Percentiles rank a stretch among this genome's conserved stretches.
phyloP scores from a whole-genome alignment of 2,329 filamentous ascomycete species.

The Leptographium radiaticola region DNA sequence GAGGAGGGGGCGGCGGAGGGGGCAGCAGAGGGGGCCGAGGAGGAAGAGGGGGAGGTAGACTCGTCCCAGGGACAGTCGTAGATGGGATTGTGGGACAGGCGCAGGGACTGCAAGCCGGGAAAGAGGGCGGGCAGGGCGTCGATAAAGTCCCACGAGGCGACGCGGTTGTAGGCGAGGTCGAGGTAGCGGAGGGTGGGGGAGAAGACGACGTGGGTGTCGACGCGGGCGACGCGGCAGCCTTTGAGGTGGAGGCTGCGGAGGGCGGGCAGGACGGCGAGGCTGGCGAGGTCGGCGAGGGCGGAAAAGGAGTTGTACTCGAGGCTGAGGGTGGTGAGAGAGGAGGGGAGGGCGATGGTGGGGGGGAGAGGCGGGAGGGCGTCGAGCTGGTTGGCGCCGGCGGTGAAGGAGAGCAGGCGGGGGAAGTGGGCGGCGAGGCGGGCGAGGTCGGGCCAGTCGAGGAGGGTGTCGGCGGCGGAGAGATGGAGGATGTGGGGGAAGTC shows the following conservation, averaged over 20 bases:
- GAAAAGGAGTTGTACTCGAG: conserved; percentile 62
- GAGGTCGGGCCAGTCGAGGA: conserved; percentile 54
- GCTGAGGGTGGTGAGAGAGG: conserved; percentile 47
- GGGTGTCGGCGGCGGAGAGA: conserved; percentile 53
- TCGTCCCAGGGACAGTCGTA: conserved; percentile 40
- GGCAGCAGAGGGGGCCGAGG: not conserved
- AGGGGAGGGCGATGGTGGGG: conserved; percentile 27
- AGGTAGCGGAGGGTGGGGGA: conserved; percentile 45
- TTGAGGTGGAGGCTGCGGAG: conserved; percentile 59
- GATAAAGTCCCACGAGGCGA: conserved; percentile 60
- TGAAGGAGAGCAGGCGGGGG: conserved; percentile 33
- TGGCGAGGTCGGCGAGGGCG: conserved; percentile 40
- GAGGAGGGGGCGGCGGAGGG: conserved; percentile 22
- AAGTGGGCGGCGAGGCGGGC: conserved; percentile 41
- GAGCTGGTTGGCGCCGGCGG: conserved; percentile 46
- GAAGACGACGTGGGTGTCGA: conserved; percentile 29
- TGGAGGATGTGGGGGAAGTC: conserved; percentile 35
- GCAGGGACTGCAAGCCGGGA: conserved; percentile 61
- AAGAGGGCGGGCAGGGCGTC: conserved; percentile 54
- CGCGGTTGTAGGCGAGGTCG: conserved; percentile 60
- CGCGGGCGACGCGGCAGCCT: conserved; percentile 52
- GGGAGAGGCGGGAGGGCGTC: conserved; percentile 30
- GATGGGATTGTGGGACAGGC: conserved; percentile 76
- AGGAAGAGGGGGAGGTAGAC: conserved; percentile 14
- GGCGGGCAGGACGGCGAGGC: conserved; percentile 35